Base-by-base conservation (phyloP, 768 basidiomycete genomes). In the Suillus decipiens region DNA sequence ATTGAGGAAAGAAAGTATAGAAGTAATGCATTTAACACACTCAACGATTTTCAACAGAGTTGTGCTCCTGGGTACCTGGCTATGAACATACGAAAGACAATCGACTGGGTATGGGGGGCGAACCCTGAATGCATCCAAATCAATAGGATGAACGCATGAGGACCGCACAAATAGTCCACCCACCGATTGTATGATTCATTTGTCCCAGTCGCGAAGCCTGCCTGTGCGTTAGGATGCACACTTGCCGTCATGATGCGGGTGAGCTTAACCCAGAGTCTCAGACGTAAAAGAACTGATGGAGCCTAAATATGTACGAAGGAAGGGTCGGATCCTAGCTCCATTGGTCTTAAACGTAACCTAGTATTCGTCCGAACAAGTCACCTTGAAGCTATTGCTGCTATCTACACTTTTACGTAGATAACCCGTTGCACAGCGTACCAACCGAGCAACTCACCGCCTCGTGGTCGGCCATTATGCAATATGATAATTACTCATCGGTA, bases 131-230 rank as follows among this genome's bases (percentile, higher is more conserved):
- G 15, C 48, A 28, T 28, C 48, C 48, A 50, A 17, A 17, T 50
- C 48, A 50, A 17, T 17, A 17, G 24, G 24, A 28, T 28, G 15
- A 28, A 10, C 8, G 24, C 60, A 60, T 10, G 48, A 17, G 4
- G 17, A 19, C 50, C 28, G 10, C 2, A 31, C 17, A 24, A 19
- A 19, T 5, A 51, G 24, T 31, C 9, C 28, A 54, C 78, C 59
- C 56, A 88, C 90, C 84, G 80, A 68, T 94, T 88, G 68, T 94
- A 94, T 3, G 91, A 76, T 57, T 92, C 91, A 72, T 93, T 95
- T 0, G 92, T 95, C 1, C 92, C 94, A 19, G 77, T 70, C 1
- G 85, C 89, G 69, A 94, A 96, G 4, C 95, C 95, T 34, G 71
- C 70, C 67, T 84, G 76, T 19, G 94, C 94, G 65, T 95, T 28